Conservation (phyloP, 2,329 filamentous ascomycete genomes). For the Cercospora sp. region DNA sequence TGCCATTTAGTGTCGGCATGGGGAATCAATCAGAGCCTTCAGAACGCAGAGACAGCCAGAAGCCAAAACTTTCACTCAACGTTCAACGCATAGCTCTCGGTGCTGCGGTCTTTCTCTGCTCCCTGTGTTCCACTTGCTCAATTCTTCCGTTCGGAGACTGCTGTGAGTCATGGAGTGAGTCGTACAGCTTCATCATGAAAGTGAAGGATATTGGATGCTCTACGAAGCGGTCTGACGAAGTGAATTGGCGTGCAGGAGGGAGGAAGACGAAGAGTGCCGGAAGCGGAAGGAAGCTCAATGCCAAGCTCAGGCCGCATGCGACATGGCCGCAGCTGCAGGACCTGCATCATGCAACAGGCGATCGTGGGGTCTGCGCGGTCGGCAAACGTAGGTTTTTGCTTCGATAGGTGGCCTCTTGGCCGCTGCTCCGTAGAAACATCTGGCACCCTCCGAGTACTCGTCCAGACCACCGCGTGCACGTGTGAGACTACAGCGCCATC, state of each 20-base stretch:
- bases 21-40: not conserved
- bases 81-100: not conserved
- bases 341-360: slow-evolving; percentile 2
- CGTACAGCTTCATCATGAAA: not conserved
- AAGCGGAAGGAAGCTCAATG: slow-evolving; percentile 1
- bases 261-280: not conserved
- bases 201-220: not conserved
- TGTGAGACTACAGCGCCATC: not conserved
- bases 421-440: not conserved
- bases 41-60: not conserved
- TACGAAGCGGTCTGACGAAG: not conserved
- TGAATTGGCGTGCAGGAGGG: not conserved
- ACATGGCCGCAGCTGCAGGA: not conserved
- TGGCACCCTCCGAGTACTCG: not conserved
- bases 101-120: not conserved
- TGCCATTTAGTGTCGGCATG: not conserved
- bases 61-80: not conserved
- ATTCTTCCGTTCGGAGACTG: not conserved
- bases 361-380: not conserved
- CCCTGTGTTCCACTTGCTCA: not conserved
- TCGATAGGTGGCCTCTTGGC: slow-evolving; percentile 9
- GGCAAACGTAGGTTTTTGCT: not conserved
- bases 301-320: not conserved
- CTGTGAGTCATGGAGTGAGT: not conserved
- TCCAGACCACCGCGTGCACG: not conserved